Evolutionary conservation across 2,329 filamentous ascomycete species (phyloP), one percentile per base, ranked within the genome.

Genomic region (Colletotrichum liaoningense): DNA sequence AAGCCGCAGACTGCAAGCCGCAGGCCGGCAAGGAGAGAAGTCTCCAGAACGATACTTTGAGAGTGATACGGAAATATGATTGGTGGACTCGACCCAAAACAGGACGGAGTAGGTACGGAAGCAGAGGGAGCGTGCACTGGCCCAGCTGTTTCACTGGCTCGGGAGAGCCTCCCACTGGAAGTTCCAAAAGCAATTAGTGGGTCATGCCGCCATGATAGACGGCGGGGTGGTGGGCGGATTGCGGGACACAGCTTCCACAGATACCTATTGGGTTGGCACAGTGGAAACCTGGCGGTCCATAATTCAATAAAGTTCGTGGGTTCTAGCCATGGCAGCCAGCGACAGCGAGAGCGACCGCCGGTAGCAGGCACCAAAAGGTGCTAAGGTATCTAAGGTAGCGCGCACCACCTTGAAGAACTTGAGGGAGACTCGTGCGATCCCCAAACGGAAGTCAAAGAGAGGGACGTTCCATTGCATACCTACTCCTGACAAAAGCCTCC

Each of bases 121-220:
- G 38, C 28, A 63, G 69, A 42, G 52, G 49, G 26, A 49, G 57
- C 63, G 57, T 69, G 58, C 58, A 59, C 30, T 26, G 30, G 24
- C 65, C 35, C 30, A 64, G 54, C 33, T 54, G 69, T 69, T 72
- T 72, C 69, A 72, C 66, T 72, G 69, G 69, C 26, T 72, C 65
- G 64, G 69, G 38, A 49, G 42, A 59, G 30, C 30, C 68, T 71
- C 54, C 67, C 62, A 58, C 46, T 1, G 30, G 35, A 16, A 12
- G 16, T n/a, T 19, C 38, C 16, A 42, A 19, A 42, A 16, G 38
- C 12, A 42, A 49, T 49, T n/a, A 19, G 42, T 49, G 16, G 42
- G 38, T 14, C 38, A 42, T 42, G 14, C 38, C 38, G 38, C 42
- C 42, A 49, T 49, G 42, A 49, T 49, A 22, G 42, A 49, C 42